These are phyloP conservation scores for Kentomonas sorsogonicus DNA, from an alignment of 208 protist species.

Conservation along the genomic window DNA sequence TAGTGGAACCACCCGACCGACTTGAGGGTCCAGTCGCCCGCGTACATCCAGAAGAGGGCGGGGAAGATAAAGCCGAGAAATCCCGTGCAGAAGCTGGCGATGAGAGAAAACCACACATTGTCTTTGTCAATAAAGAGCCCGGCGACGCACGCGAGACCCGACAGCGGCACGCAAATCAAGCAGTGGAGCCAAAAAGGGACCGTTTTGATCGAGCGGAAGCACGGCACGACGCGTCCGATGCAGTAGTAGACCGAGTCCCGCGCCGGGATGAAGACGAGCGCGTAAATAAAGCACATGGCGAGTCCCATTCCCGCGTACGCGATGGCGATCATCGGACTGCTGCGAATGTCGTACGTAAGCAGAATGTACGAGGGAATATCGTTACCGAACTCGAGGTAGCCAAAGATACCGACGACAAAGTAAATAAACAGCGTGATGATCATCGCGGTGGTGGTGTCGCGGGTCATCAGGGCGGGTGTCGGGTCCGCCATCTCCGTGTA, in stretches of 20 bases:
- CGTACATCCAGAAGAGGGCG: conserved; percentile 78
- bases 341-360: conserved; percentile 22
- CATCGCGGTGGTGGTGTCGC: conserved; percentile 18
- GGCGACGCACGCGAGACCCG: conserved; percentile 17
- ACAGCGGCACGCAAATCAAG: conserved; percentile 9
- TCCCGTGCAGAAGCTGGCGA: conserved; percentile 26
- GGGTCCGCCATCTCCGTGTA: conserved; percentile 37
- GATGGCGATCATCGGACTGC: conserved; percentile 20
- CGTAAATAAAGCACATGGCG: conserved; percentile 13
- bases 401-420: conserved; percentile 25
- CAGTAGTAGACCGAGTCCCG: conserved; percentile 18
- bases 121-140: conserved; percentile 30
- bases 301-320: conserved; percentile 21
- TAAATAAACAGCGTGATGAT: conserved; percentile 28
- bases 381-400: conserved; percentile 37
- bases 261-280: conserved; percentile 13
- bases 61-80: conserved; percentile 79
- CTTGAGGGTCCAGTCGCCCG: conserved; percentile 44
- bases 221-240: conserved; percentile 12
- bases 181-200: conserved; percentile 14
- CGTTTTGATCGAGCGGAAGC: conserved; percentile 1
- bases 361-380: conserved; percentile 22
- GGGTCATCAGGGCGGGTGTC: conserved; percentile 17
- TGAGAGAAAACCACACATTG: conserved; percentile 30
- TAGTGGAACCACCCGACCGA: conserved; percentile 66